Percentiles rank a stretch among this genome's conserved stretches.
These are phyloP conservation scores for Aegilops speltoides DNA, from an alignment of 176 grass and related monocot genomes.

Conservation along the genomic window DNA sequence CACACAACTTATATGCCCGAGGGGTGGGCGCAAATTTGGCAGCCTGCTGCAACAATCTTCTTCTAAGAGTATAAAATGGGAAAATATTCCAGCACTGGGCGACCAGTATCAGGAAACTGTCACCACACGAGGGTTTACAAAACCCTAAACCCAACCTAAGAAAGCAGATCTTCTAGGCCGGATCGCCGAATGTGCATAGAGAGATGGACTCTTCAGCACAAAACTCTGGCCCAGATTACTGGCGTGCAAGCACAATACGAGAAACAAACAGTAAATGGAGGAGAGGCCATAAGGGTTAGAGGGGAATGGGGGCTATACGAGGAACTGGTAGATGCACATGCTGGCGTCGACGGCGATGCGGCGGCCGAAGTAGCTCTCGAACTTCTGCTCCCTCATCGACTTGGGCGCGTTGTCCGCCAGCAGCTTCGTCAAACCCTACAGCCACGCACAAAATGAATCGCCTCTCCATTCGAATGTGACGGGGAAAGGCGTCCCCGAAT, in stretches of 20 bases:
- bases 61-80: neutral
- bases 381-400: conserved; percentile 95
- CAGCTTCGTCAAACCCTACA: conserved; percentile 96
- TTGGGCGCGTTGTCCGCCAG: conserved; percentile 93
- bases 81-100: neutral
- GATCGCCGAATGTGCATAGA: neutral
- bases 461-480: neutral
- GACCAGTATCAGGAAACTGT: neutral
- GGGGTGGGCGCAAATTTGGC: neutral
- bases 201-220: neutral
- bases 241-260: neutral
- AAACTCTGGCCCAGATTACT: neutral
- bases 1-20: neutral
- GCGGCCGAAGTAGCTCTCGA: conserved; percentile 96
- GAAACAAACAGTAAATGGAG: neutral
- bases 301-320: conserved; percentile 19
- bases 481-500: neutral
- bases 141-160: conserved; percentile 32
- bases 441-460: neutral
- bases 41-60: neutral
- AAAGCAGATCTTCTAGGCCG: neutral
- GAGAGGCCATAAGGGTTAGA: neutral
- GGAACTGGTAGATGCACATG: conserved; percentile 99
- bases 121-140: neutral
- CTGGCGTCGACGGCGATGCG: conserved; percentile 91